Percentiles rank a stretch among this genome's conserved stretches.
phyloP scores from a whole-genome alignment of 2,329 filamentous ascomycete species.

The Lojkania enalia region DNA sequence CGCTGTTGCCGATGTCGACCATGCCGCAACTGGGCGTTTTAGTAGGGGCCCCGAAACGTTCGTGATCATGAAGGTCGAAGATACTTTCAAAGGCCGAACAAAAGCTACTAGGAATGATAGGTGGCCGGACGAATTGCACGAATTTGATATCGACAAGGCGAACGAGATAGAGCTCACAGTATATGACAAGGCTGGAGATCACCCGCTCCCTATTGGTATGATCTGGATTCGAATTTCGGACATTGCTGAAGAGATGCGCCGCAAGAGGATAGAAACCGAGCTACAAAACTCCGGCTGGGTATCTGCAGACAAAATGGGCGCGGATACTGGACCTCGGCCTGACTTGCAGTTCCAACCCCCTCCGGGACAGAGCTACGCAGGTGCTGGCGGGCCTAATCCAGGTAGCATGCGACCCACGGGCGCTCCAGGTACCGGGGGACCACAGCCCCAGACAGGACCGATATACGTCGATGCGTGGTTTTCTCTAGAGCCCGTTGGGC shows the following conservation, averaged over 20 bases:
- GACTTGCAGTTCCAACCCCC: conserved; percentile 59
- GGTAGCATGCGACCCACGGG: conserved; percentile 44
- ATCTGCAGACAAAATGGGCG: conserved; percentile 91
- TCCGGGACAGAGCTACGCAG: conserved; percentile 47
- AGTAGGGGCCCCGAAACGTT: conserved; percentile 92
- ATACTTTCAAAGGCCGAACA: conserved; percentile 86
- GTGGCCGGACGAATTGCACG: conserved; percentile 91
- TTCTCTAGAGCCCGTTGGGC: conserved; percentile 89
- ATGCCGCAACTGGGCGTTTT: conserved; percentile 80
- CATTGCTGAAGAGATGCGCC: conserved; percentile 94
- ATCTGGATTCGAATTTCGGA: conserved; percentile 97
- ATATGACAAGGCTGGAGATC: conserved; percentile 89
- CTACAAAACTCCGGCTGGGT: conserved; percentile 96
- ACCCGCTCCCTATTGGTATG: conserved; percentile 89
- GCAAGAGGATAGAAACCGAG: conserved; percentile 95
- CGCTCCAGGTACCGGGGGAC: conserved; percentile 36
- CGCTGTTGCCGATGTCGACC: conserved; percentile 91
- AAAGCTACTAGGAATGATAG: conserved; percentile 81
- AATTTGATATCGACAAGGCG: conserved; percentile 93
- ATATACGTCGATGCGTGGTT: conserved; percentile 89
- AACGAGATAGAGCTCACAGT: conserved; percentile 98
- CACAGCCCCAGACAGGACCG: conserved; percentile 57
- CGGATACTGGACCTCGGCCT: conserved; percentile 55
- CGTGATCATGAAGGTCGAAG: conserved; percentile 95
- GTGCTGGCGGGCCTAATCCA: conserved; percentile 42